Conservation (phyloP, 176 grass and related monocot species). For the Alopecurus myosuroides region DNA sequence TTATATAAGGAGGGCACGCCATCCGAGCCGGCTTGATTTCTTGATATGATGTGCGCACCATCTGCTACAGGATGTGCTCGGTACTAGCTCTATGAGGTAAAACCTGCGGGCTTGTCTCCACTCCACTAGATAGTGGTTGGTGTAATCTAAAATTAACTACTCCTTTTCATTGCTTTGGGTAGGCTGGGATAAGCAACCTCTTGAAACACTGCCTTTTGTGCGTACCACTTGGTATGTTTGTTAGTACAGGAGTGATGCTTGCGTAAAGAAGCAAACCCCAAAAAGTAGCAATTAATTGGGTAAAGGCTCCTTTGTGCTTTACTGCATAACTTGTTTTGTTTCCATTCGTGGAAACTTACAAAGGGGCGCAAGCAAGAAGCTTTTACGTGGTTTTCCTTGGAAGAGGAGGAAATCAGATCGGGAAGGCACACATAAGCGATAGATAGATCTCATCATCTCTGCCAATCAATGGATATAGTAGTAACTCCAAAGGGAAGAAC, state of each 20-base stretch:
- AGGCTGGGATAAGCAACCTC: neutral
- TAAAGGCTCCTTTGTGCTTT: neutral
- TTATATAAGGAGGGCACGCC: neutral
- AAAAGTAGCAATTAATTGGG: neutral
- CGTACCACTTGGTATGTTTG: neutral
- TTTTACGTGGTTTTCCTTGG: neutral
- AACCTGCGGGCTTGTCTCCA: neutral
- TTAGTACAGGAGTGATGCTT: neutral
- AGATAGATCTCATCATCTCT: neutral
- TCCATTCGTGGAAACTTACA: neutral
- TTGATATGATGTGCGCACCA: neutral
- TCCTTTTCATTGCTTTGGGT: no score
- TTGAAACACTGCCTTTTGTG: neutral
- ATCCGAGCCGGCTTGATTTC: neutral
- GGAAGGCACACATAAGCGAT: neutral
- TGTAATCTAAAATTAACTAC: no score
- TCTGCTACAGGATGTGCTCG: neutral
- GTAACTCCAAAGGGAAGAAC: neutral
- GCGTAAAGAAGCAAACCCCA: conserved; percentile 9
- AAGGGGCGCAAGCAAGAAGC: neutral
- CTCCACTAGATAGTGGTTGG: neutral
- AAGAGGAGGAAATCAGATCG: neutral
- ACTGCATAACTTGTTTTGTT: neutral
- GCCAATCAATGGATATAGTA: neutral
- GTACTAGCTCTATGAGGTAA: neutral